Base-by-base conservation (phyloP, 2,329 filamentous ascomycete genomes). In the Colletotrichum orchidophilum region DNA sequence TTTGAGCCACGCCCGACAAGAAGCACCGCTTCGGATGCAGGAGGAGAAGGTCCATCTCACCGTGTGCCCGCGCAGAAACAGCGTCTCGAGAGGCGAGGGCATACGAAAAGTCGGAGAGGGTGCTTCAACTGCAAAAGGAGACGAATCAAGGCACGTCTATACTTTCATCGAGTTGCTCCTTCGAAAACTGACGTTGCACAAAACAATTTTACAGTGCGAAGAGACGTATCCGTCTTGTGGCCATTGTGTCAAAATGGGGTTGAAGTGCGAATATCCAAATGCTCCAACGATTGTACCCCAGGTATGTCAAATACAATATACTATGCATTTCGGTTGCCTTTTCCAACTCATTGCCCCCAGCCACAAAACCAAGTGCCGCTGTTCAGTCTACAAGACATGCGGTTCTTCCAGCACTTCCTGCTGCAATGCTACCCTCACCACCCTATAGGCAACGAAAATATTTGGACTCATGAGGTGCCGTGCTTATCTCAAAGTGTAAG, bases 41-140 rank as follows among this genome's bases (percentile, higher is more conserved):
- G 15, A 18, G 33, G 21, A 21, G 65, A 53, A 13, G 24, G 13
- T 26, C 21, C 18, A 29, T 13, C n/a, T 21, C 35, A 55, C 8
- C 49, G 15, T 1, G 54, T 75, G 35, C 55, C 74, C 26, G 31
- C 72, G 57, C 77, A 77, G 60, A 83, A 78, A 75, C 82, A 83
- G 74, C 81, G 83, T 54, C 73, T 87, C 29, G 88, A 89, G 77
- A 81, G 90, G 66, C 85, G 89, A 72, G 90, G 90, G 0, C 91
- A 92, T 73, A 92, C 88, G 12, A 93, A 93, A 78, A 91, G 88
- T 61, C 85, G 91, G 27, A 83, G 87, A 18, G 91, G 90, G 9
- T 92, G 91, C 79, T 92, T 87, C 78, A 91, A 91, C 77, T 93
- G 91, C 81, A 92, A 92, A 79, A 84, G 87, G 66, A 82, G 90